Evolutionary conservation across 2,329 filamentous ascomycete species (phyloP).

Genomic region (Biscogniauxia sp.): DNA sequence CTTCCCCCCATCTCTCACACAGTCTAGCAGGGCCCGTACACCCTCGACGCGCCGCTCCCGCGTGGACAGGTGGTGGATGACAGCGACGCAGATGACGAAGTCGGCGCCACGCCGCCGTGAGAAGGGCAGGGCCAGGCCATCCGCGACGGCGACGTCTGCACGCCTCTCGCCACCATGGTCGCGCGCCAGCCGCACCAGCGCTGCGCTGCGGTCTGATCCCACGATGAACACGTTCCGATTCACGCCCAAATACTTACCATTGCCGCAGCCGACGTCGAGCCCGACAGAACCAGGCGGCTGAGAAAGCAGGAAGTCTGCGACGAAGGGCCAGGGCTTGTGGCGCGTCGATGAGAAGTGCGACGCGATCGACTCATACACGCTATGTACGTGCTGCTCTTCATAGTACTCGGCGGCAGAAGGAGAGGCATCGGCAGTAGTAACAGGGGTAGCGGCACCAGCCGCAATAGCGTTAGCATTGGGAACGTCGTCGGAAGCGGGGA

Average conservation of each 20-base stretch:
- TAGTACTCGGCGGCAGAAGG: conserved; percentile 53
- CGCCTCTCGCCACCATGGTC: conserved; percentile 36
- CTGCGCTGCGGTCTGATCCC: conserved; percentile 75
- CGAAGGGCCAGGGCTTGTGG: conserved; percentile 88
- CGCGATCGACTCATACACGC: conserved; percentile 85
- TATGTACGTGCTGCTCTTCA: conserved; percentile 84
- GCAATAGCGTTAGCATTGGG: conserved; percentile 1
- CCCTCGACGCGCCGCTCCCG: conserved; percentile 68
- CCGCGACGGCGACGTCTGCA: conserved; percentile 73
- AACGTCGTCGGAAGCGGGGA: conserved; percentile 6
- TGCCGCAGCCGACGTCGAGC: conserved; percentile 91
- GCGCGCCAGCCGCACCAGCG: conserved; percentile 51
- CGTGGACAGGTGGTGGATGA: conserved; percentile 90
- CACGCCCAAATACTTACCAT: conserved; percentile 89
- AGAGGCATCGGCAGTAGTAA: conserved; percentile 20
- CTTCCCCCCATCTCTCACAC: conserved; percentile 58
- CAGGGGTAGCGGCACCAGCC: conserved; percentile 23
- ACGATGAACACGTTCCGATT: conserved; percentile 77
- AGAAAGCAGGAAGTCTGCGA: conserved; percentile 70
- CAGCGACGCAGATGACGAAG: conserved; percentile 91
- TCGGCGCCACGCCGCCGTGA: conserved; percentile 54
- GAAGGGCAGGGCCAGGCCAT: conserved; percentile 81
- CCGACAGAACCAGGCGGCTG: conserved; percentile 72
- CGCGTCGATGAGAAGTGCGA: conserved; percentile 79
- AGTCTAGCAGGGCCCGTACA: conserved; percentile 67